Evolutionary conservation across 768 basidiomycete genomes (phyloP), one percentile per base, ranked within the genome.

Genomic region (Boletus subcaerulescens): DNA sequence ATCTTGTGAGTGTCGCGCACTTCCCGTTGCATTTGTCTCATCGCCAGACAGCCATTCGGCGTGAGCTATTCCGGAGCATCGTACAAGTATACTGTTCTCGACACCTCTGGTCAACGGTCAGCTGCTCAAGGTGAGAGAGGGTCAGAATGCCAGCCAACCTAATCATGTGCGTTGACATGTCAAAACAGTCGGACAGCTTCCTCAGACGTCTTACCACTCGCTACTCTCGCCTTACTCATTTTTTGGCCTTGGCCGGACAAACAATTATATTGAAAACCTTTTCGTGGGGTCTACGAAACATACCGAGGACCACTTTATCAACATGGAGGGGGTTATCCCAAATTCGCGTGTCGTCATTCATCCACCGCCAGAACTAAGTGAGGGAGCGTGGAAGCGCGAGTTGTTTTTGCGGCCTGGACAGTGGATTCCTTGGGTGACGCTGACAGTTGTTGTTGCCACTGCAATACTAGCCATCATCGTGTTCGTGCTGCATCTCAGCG

Each of bases 211-310:
- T 0, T 98, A 98, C 71, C 90, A 96, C 50, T 79, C 95, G 14
- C 80, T 98, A 11, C 83, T 87, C 51, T 87, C 92, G 1, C 97
- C 97, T 1, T 98, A 98, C 66, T 84, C 93, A 2, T 97, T 94
- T 80, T 91, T 98, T 66, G 96, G 97, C 1, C 84, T 99, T 9
- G 97, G 96, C 0, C 85, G 97, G 40, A 98, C 95, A 15, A 99
- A 99, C 72, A 99, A 99, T 70, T 99, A 99, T 73, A 94, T 99
- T 64, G 97, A 99, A 78, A 98, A 98, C 70, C 80, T 99, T 3
- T 97, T 97, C 68, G 91, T 98, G 18, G 97, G 97, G 15, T 87
- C 93, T 5, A 96, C 94, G 7, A 79, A 90, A 31, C 86, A 91
- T 55, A 69, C 77, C 0, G 67, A 76, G 35, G 67, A 85, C 33